A percentile compares a stretch with the other conserved stretches of the same genome.
Conservation (phyloP, 495 filamentous ascomycete genomes). For the Filosporella fistucella region DNA sequence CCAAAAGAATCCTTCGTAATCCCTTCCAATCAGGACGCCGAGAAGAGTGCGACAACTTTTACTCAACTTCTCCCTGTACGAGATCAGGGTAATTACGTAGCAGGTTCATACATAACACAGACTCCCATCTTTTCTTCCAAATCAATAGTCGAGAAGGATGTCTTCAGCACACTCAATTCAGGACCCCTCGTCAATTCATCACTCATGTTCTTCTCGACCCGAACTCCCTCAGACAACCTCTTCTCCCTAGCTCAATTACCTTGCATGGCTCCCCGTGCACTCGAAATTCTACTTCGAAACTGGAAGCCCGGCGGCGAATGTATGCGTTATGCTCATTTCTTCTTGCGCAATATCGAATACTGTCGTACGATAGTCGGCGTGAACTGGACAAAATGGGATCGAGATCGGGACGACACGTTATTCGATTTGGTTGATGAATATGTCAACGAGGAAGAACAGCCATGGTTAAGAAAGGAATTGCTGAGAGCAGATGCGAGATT, state of each 20-base stretch:
- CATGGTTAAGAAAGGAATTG: not conserved
- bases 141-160: too few relatives aligned
- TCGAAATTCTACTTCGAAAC: slow-evolving; percentile 11
- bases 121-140: too few relatives aligned
- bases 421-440: slow-evolving; percentile 7
- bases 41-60: too few relatives aligned
- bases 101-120: too few relatives aligned
- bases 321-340: not conserved
- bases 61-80: too few relatives aligned
- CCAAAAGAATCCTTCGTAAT: too few relatives aligned
- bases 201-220: slow-evolving; percentile 4
- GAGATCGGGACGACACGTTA: not conserved
- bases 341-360: not conserved
- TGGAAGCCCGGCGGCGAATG: slow-evolving; percentile 14
- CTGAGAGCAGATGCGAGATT: slow-evolving; percentile 1
- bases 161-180: too few relatives aligned
- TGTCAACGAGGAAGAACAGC: slow-evolving; percentile 1
- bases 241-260: not conserved
- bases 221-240: slow-evolving; percentile 2
- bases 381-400: not conserved
- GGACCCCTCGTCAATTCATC: slow-evolving; percentile 8
- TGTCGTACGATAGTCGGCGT: not conserved
- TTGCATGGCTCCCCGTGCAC: not conserved
- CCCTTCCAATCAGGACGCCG: too few relatives aligned
- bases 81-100: too few relatives aligned